Evolutionary conservation across 106 monocot genomes (phyloP).

Genomic region (Triglochin maritima): DNA sequence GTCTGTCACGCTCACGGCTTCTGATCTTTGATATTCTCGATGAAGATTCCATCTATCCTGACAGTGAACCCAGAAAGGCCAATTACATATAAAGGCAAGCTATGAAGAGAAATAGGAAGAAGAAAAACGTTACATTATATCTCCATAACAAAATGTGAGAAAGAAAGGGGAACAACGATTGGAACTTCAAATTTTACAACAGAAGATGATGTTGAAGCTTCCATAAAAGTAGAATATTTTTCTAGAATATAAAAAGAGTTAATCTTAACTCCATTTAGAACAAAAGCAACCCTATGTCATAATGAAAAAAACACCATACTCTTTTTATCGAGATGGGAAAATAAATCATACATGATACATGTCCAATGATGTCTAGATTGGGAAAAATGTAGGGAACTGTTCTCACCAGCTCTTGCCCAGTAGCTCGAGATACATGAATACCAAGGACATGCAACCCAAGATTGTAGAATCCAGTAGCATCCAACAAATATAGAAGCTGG

Average conservation of each 20-base stretch:
- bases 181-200: not conserved
- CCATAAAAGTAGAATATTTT: no score
- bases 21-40: conserved; percentile 87
- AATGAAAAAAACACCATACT: no score
- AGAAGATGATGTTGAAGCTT: no score
- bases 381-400: not conserved
- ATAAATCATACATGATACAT: not conserved
- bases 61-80: not conserved
- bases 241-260: no score
- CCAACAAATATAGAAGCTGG: conserved; percentile 74
- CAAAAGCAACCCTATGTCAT: no score
- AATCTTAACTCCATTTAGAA: no score
- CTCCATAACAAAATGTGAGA: not conserved
- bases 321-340: no score
- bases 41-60: conserved; percentile 90
- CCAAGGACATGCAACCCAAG: conserved; percentile 69
- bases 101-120: not conserved
- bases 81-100: not conserved
- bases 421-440: conserved; percentile 36
- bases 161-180: not conserved
- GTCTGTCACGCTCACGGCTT: conserved; percentile 66
- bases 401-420: conserved; percentile 84
- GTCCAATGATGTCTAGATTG: not conserved
- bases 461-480: conserved; percentile 82
- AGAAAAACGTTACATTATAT: not conserved